Percentiles rank a stretch among this genome's conserved stretches.
These are phyloP conservation scores for Zopfochytrium polystomum DNA, from an alignment of 371 early-diverging fungal species.

Conservation along the genomic window DNA sequence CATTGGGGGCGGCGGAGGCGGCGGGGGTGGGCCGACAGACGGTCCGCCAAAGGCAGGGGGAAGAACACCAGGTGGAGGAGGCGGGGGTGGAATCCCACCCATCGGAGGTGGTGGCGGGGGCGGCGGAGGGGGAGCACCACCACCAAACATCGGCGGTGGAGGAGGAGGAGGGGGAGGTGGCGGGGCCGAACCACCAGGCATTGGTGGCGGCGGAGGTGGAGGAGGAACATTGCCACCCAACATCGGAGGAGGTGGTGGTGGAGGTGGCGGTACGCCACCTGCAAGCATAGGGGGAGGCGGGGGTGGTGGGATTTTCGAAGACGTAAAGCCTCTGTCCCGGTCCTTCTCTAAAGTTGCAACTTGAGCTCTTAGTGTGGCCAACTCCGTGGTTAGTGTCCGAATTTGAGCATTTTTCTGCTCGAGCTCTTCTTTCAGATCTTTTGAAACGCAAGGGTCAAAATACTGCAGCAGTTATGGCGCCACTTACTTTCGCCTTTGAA, in stretches of 20 bases:
- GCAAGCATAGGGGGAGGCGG: slow-evolving; percentile 10
- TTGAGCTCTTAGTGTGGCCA: slow-evolving; percentile 25
- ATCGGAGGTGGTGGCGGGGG: slow-evolving; percentile 29
- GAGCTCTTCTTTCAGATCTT: not conserved
- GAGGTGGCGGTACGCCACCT: not conserved
- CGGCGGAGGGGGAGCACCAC: slow-evolving; percentile 8
- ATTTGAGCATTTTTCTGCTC: slow-evolving; percentile 19
- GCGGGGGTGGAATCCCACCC: slow-evolving; percentile 22
- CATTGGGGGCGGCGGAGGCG: slow-evolving; percentile 32
- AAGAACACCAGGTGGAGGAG: slow-evolving; percentile 30
- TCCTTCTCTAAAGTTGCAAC: too few species aligned
- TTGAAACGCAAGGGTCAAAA: too few species aligned
- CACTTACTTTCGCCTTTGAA: slow-evolving; percentile 12
- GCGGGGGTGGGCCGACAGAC: slow-evolving; percentile 30
- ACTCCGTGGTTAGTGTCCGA: slow-evolving; percentile 12
- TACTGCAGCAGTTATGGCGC: too few species aligned
- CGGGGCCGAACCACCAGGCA: not conserved
- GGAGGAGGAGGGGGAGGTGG: slow-evolving; percentile 17
- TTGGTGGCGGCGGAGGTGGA: too few species aligned
- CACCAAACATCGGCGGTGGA: slow-evolving; percentile 16
- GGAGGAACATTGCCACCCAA: too few species aligned
- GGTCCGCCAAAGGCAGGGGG: too few species aligned
- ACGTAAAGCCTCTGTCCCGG: too few species aligned
- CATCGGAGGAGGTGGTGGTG: slow-evolving; percentile 17
- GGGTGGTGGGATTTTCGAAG: too few species aligned